These are phyloP conservation scores for Castanea crenata DNA, from an alignment of 306 rosid species.

Conservation along the genomic window DNA sequence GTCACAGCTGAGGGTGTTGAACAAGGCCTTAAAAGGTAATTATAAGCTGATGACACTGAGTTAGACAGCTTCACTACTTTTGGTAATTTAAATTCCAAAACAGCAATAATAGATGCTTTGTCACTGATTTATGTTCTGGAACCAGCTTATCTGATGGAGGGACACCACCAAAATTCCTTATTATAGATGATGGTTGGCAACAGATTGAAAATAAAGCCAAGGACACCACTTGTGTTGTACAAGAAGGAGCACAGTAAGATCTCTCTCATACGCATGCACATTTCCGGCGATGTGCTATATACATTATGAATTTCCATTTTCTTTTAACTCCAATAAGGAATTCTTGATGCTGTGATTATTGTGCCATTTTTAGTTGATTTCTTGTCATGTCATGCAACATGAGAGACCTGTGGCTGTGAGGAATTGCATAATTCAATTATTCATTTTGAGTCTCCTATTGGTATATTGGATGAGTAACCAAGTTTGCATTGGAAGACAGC, in stretches of 20 bases:
- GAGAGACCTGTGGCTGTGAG: not conserved
- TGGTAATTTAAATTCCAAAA: not conserved
- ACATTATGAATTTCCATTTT: not conserved
- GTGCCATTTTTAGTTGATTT: not conserved
- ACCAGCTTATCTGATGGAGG: slow-evolving; percentile 81
- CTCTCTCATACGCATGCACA: not conserved
- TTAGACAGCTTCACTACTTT: slow-evolving; percentile 2
- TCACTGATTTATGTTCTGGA: slow-evolving; percentile 21
- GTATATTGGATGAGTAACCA: too few species aligned
- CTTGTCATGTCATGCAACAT: not conserved
- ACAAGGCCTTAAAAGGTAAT: slow-evolving; percentile 82
- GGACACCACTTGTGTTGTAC: slow-evolving; percentile 56
- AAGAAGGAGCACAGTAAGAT: slow-evolving; percentile 97
- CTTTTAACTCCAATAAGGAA: not conserved
- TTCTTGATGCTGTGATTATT: not conserved
- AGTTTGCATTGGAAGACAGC: not conserved
- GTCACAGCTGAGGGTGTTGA: slow-evolving; percentile 96
- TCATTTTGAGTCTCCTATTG: too few species aligned
- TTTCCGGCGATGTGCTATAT: not conserved
- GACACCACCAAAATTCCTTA: slow-evolving; percentile 81
- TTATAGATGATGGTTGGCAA: slow-evolving; percentile 99
- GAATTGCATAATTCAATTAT: not conserved
- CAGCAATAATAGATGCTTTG: not conserved
- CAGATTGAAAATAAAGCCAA: slow-evolving; percentile 75
- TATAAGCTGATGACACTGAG: not conserved